Evolutionary conservation across 768 basidiomycete genomes (phyloP).

Genomic region (Pulveroboletus frians): DNA sequence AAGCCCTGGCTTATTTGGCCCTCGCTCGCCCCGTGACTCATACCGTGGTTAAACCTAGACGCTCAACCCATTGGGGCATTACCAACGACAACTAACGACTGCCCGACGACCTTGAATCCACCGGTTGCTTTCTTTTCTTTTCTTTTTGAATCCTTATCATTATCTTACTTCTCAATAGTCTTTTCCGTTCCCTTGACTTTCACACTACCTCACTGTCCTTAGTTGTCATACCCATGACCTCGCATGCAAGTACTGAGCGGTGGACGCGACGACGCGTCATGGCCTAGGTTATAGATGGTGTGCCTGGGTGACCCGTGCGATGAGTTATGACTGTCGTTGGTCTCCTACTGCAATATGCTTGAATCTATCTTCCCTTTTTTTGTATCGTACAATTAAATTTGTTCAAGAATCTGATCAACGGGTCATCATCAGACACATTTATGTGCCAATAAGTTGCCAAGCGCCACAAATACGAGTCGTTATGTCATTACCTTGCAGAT

Average conservation of each 20-base stretch:
- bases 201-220: not conserved
- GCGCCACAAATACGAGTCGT: no score
- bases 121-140: not conserved
- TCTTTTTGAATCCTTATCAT: slow-evolving; percentile 19
- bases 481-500: no score
- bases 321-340: slow-evolving; percentile 1
- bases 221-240: not conserved
- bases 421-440: not conserved
- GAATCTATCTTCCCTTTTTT: slow-evolving; percentile 15
- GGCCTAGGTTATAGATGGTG: not conserved
- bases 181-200: not conserved
- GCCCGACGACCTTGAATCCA: slow-evolving; percentile 12
- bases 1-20: slow-evolving; percentile 73
- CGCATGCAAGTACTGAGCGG: not conserved
- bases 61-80: not conserved
- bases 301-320: not conserved
- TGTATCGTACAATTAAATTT: not conserved
- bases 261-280: not conserved
- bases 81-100: slow-evolving; percentile 19
- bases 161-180: slow-evolving; percentile 14
- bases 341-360: slow-evolving; percentile 16
- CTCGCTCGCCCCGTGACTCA: slow-evolving; percentile 55
- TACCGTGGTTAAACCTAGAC: slow-evolving; percentile 14
- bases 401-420: not conserved
- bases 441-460: no score